phyloP scores from a whole-genome alignment of 192 early-diverging fungal genomes.

The Coemansia umbellata region DNA sequence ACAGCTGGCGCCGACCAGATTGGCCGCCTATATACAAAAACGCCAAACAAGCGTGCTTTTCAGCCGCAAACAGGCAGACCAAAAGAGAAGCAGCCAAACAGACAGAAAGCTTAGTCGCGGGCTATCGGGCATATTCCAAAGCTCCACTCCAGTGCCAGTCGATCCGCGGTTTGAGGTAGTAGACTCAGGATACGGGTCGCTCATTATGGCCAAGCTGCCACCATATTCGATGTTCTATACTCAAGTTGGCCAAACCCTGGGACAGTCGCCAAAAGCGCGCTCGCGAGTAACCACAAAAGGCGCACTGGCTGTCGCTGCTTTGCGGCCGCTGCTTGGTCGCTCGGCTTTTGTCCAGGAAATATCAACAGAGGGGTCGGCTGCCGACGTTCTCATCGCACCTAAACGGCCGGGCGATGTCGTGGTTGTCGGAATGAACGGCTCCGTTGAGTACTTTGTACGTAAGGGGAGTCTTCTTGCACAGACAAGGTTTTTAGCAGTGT shows the following conservation, averaged over 20 bases:
- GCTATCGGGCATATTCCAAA: conserved; percentile 17
- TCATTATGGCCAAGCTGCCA: conserved; percentile 29
- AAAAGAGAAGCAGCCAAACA: background rate
- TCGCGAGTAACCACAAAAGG: conserved; percentile 14
- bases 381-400: conserved; percentile 67
- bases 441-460: conserved; percentile 59
- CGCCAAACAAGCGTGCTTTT: conserved; percentile 3
- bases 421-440: conserved; percentile 56
- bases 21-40: too few relatives aligned
- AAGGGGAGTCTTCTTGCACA: conserved; percentile 59
- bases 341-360: conserved; percentile 36
- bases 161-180: conserved; percentile 35
- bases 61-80: background rate
- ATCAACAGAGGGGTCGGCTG: conserved; percentile 51
- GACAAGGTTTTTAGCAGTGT: conserved; percentile 28
- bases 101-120: background rate
- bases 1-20: too few relatives aligned
- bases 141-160: conserved; percentile 7
- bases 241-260: conserved; percentile 26
- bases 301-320: conserved; percentile 13
- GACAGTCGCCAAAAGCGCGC: conserved; percentile 14
- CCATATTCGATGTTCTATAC: conserved; percentile 37
- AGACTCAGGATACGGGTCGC: conserved; percentile 16
- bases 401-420: conserved; percentile 60
- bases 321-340: conserved; percentile 36